Conservation (phyloP, 1,284 basidiomycete species). For the Pseudozyma sp. region DNA sequence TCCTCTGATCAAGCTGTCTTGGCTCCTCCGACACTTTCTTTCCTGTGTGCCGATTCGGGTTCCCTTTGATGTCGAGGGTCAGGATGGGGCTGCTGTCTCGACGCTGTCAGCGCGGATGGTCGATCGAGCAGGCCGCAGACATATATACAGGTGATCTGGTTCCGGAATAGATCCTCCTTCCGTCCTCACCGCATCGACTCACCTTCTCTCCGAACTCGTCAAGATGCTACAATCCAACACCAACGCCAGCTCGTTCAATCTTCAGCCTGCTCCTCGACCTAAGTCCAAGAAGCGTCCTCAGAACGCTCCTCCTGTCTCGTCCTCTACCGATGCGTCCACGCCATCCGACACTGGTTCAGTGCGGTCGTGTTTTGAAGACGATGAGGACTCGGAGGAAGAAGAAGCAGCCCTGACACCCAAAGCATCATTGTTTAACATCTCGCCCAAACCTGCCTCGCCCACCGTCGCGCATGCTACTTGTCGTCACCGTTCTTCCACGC, state of each 20-base stretch:
- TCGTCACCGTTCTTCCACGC: slow-evolving; percentile 14
- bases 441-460: not conserved
- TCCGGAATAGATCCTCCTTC: not conserved
- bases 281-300: slow-evolving; percentile 30
- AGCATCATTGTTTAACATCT: slow-evolving; percentile 6
- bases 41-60: not conserved
- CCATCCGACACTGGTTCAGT: not conserved
- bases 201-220: not conserved
- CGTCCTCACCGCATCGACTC: not conserved
- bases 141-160: not conserved
- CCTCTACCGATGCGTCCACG: not conserved
- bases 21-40: not conserved
- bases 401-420: slow-evolving; percentile 14
- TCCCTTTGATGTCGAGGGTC: not conserved
- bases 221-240: slow-evolving; percentile 35
- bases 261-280: slow-evolving; percentile 42
- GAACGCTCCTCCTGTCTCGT: slow-evolving; percentile 6
- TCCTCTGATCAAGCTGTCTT: no score
- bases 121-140: no score
- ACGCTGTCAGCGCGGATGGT: no score
- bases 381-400: slow-evolving; percentile 7
- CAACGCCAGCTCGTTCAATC: slow-evolving; percentile 23
- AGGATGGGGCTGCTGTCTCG: not conserved
- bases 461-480: not conserved
- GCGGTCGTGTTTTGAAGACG: slow-evolving; percentile 26